Evolutionary conservation across 148 eudicot species (phyloP).

Genomic region (Linanthus parryae): DNA sequence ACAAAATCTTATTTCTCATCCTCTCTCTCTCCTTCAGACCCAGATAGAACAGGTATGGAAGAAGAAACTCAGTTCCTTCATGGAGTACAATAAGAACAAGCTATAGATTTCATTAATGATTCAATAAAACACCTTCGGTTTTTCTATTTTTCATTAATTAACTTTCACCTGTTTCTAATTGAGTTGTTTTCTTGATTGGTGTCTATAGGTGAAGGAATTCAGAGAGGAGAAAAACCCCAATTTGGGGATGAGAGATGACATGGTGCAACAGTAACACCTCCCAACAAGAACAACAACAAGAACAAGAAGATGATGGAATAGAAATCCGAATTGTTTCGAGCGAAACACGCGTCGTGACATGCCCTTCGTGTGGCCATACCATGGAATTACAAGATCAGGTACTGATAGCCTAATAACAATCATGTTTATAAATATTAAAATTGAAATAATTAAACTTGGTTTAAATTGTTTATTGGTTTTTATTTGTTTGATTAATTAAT

Average conservation of each 20-base stretch:
- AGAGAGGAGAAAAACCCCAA: conserved; percentile 9
- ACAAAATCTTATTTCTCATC: background rate
- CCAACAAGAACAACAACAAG: conserved; percentile 36
- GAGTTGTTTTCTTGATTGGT: conserved; percentile 1
- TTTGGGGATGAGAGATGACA: conserved; percentile 40
- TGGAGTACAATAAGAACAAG: conserved; percentile 15
- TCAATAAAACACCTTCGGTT: background rate
- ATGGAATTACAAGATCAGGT: conserved; percentile 53
- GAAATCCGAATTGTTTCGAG: conserved; percentile 15
- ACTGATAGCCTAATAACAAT: background rate
- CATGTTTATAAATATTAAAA: no score
- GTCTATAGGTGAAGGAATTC: conserved; percentile 16
- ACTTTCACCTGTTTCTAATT: background rate
- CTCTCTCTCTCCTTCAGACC: background rate
- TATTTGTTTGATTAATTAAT: background rate
- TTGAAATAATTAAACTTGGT: conserved; percentile 1
- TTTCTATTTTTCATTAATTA: background rate
- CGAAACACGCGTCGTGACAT: conserved; percentile 29
- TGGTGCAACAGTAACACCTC: conserved; percentile 35
- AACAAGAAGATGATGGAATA: conserved; percentile 1
- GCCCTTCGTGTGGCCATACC: conserved; percentile 78
- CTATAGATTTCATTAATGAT: conserved; percentile 2
- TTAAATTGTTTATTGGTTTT: background rate
- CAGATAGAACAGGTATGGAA: background rate
- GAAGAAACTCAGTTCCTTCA: conserved; percentile 14